These are phyloP conservation scores for Calocera cornea DNA, from an alignment of 768 basidiomycete species.

Conservation along the genomic window DNA sequence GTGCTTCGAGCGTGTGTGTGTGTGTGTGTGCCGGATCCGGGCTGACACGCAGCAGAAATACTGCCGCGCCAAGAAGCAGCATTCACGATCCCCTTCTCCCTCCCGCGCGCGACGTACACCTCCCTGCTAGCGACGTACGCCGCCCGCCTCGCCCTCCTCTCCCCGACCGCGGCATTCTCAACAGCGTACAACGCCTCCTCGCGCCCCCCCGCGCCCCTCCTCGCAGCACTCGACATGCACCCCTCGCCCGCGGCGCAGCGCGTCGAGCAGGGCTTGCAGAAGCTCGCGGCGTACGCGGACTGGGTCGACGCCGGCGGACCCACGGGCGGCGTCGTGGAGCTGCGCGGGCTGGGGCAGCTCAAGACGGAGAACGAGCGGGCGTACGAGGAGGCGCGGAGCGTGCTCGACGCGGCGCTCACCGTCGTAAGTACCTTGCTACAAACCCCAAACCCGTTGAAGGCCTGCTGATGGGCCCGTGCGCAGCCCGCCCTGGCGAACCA, in stretches of 20 bases:
- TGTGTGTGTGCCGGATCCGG: neutral
- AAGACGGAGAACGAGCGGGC: constrained; percentile 39
- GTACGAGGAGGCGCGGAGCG: constrained; percentile 35
- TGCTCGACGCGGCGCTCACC: constrained; percentile 38
- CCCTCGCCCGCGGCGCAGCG: constrained; percentile 26
- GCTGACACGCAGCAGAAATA: constrained; percentile 28
- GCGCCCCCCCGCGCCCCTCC: constrained; percentile 28
- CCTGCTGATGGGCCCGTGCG: neutral
- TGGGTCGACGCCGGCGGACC: constrained; percentile 23
- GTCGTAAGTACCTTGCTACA: constrained; percentile 27
- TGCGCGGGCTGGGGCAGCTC: constrained; percentile 39
- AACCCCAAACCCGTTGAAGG: constrained; percentile 32
- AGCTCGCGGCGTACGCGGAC: constrained; percentile 40
- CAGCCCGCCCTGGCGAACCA: constrained; percentile 3
- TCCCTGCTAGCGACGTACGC: constrained; percentile 44
- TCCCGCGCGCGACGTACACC: constrained; percentile 25
- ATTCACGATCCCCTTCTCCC: constrained; percentile 27
- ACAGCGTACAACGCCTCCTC: constrained; percentile 27
- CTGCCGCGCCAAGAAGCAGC: constrained; percentile 39
- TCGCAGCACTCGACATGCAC: constrained; percentile 4
- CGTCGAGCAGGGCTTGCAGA: constrained; percentile 32
- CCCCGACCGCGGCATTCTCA: constrained; percentile 21
- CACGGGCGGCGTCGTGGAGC: constrained; percentile 49
- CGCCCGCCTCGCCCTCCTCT: constrained; percentile 34
- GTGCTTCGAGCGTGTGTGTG: neutral